Evolutionary conservation across 306 rosid species (phyloP).

Genomic region (Trifolium pratense): DNA sequence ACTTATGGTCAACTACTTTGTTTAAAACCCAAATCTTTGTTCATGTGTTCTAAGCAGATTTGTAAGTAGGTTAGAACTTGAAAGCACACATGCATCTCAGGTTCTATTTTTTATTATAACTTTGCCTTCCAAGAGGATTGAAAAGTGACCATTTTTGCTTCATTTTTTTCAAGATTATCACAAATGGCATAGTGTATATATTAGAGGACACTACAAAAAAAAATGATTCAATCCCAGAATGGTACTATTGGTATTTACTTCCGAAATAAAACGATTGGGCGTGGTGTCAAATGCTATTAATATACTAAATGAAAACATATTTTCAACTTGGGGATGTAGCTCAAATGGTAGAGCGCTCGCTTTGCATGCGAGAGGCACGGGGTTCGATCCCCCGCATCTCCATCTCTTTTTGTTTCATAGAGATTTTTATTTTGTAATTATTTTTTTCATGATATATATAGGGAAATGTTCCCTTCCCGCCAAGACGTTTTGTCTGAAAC

Average conservation of each 20-base stretch:
- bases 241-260: too few species aligned
- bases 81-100: background rate
- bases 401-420: background rate
- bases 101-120: too few species aligned
- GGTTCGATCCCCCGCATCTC: constrained; percentile 98
- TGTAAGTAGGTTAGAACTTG: background rate
- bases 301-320: too few species aligned
- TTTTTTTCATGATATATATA: background rate
- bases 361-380: constrained; percentile 97
- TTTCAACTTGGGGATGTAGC: constrained; percentile 71
- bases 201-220: too few species aligned
- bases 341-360: constrained; percentile 98
- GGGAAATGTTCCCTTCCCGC: constrained; percentile 72
- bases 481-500: constrained; percentile 41
- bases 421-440: too few species aligned
- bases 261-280: too few species aligned
- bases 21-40: background rate
- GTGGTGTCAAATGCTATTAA: too few species aligned
- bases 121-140: background rate
- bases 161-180: too few species aligned
- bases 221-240: too few species aligned
- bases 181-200: too few species aligned
- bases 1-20: background rate
- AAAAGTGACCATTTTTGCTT: too few species aligned
- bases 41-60: background rate